Evolutionary conservation across 176 grass and related monocot species (phyloP).

Genomic region (Ensete glaucum): DNA sequence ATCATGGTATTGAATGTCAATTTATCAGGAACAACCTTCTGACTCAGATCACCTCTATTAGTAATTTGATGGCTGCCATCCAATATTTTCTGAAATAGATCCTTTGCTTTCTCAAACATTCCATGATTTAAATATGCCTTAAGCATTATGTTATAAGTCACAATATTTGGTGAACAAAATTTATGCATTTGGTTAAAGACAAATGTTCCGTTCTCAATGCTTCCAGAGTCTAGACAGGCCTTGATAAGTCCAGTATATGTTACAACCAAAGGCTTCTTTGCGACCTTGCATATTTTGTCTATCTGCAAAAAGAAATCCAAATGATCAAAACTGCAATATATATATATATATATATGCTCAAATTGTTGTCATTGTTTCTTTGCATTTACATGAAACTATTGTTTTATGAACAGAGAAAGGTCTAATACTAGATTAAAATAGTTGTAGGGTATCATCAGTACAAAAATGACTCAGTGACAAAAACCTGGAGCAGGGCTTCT

Average conservation of each 20-base stretch:
- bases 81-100: conserved; percentile 56
- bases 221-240: conserved; percentile 64
- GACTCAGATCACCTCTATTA: conserved; percentile 29
- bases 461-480: not conserved
- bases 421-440: not conserved
- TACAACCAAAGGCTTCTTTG: conserved; percentile 93
- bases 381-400: not conserved
- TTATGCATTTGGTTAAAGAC: conserved; percentile 76
- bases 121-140: conserved; percentile 61
- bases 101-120: conserved; percentile 67
- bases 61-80: conserved; percentile 33
- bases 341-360: not conserved
- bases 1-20: conserved; percentile 96
- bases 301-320: conserved; percentile 43
- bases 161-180: conserved; percentile 70
- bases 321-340: conserved; percentile 9
- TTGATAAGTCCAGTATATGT: conserved; percentile 91
- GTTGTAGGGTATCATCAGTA: not conserved
- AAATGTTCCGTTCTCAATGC: conserved; percentile 76
- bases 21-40: conserved; percentile 61
- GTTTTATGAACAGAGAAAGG: conserved; percentile 9
- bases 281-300: conserved; percentile 92
- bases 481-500: conserved; percentile 89
- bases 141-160: conserved; percentile 82
- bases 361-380: not conserved